Percentiles rank a stretch among this genome's conserved stretches.
These are phyloP conservation scores for Eremochloa ophiuroides DNA, from an alignment of 176 grass and related monocot genomes.

Conservation along the genomic window DNA sequence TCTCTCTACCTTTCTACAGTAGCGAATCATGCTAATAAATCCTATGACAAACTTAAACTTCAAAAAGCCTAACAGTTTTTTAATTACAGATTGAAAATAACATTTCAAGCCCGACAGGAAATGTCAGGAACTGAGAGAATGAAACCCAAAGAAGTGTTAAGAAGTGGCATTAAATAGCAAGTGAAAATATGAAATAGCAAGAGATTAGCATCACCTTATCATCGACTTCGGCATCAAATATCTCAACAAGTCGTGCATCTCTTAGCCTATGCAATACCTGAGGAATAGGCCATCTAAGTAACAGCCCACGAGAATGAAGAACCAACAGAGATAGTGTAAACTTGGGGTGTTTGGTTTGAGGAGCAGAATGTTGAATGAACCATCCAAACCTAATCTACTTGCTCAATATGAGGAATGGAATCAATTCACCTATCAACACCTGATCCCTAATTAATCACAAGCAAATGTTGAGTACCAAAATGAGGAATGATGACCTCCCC, in stretches of 20 bases:
- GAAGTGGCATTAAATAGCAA: constrained; percentile 6
- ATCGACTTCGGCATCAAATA: constrained; percentile 66
- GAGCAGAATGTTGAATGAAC: background rate
- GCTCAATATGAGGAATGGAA: background rate
- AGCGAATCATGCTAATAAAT: constrained; percentile 1
- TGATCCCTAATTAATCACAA: background rate
- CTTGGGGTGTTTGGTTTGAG: background rate
- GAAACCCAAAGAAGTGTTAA: background rate
- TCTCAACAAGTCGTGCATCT: constrained; percentile 75
- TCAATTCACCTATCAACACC: background rate
- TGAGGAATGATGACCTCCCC: background rate
- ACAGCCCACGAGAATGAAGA: constrained; percentile 13
- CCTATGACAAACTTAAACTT: constrained; percentile 4
- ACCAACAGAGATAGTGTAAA: constrained; percentile 23
- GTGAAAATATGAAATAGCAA: constrained; percentile 15
- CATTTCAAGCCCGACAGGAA: background rate
- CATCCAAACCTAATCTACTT: background rate
- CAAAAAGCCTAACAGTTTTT: background rate
- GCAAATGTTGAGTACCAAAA: background rate
- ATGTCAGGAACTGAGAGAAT: background rate
- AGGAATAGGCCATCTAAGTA: constrained; percentile 18
- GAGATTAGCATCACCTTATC: constrained; percentile 44
- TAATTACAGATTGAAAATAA: background rate
- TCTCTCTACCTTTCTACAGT: too few relatives aligned
- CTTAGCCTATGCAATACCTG: constrained; percentile 84